Evolutionary conservation across 805 yeast species (phyloP).

Genomic region (Citeromyces matritensis): DNA sequence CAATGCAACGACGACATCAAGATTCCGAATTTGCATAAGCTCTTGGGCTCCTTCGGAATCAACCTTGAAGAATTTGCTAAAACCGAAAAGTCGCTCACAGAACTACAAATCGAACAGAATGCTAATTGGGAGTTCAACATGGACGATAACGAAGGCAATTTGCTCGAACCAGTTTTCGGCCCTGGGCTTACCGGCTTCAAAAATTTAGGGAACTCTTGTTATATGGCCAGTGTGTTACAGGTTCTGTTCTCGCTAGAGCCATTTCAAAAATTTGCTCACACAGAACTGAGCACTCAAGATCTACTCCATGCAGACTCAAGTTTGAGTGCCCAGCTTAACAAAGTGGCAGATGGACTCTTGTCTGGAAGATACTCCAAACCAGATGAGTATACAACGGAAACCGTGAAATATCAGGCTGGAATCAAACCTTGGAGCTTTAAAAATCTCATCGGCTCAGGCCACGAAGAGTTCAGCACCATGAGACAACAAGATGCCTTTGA

Average conservation of each 20-base stretch:
- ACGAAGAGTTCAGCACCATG: constrained; percentile 72
- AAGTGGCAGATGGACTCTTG: constrained; percentile 63
- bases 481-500: constrained; percentile 95
- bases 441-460: constrained; percentile 58
- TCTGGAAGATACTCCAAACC: constrained; percentile 65
- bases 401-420: constrained; percentile 52
- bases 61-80: constrained; percentile 39
- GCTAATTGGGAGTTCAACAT: constrained; percentile 85
- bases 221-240: constrained; percentile 72
- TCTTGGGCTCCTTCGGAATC: constrained; percentile 49
- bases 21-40: constrained; percentile 40
- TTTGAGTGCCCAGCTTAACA: constrained; percentile 61
- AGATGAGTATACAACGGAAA: constrained; percentile 22
- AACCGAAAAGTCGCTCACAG: constrained; percentile 81
- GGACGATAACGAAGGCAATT: constrained; percentile 56
- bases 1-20: constrained; percentile 78
- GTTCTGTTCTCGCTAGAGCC: constrained; percentile 33
- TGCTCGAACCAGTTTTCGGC: constrained; percentile 55
- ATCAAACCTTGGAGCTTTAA: constrained; percentile 69
- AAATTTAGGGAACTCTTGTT: constrained; percentile 90
- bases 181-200: constrained; percentile 69
- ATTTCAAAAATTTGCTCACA: constrained; percentile 22
- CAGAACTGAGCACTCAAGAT: constrained; percentile 15
- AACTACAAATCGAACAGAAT: constrained; percentile 86
- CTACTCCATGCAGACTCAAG: constrained; percentile 37